phyloP scores from a whole-genome alignment of 2,329 filamentous ascomycete species.

The Colletotrichum sansevieriae region DNA sequence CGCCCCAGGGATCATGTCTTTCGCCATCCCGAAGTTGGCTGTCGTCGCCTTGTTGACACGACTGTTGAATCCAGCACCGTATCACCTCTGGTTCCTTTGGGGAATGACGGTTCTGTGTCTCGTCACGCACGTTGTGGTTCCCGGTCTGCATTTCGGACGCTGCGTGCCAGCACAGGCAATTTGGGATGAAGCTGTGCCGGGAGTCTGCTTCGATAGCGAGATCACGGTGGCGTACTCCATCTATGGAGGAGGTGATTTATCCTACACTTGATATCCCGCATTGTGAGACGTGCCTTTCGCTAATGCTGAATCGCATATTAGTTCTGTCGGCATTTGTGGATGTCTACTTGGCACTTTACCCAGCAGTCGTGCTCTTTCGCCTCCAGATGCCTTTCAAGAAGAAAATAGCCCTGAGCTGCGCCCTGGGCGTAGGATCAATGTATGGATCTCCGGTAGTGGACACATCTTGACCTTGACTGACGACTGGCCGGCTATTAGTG shows the following conservation, averaged over 20 bases:
- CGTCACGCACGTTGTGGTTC: slow-evolving; percentile 52
- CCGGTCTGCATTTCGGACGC: slow-evolving; percentile 54
- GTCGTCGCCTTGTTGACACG: slow-evolving; percentile 54
- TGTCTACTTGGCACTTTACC: slow-evolving; percentile 58
- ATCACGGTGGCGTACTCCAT: slow-evolving; percentile 52
- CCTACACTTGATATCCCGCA: background rate
- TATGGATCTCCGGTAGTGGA: slow-evolving; percentile 37
- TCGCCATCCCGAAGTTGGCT: slow-evolving; percentile 57
- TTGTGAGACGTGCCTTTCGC: background rate
- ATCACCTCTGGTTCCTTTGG: slow-evolving; percentile 54
- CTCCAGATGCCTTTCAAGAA: slow-evolving; percentile 56
- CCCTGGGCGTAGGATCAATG: slow-evolving; percentile 56
- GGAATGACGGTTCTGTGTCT: slow-evolving; percentile 49
- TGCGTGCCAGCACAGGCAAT: slow-evolving; percentile 54
- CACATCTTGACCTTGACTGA: no score
- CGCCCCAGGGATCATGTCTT: slow-evolving; percentile 53
- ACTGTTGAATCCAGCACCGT: slow-evolving; percentile 52
- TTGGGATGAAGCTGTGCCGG: slow-evolving; percentile 54
- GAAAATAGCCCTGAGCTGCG: slow-evolving; percentile 54
- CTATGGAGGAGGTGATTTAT: background rate
- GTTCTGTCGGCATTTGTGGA: slow-evolving; percentile 53
- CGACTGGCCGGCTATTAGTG: slow-evolving; percentile 15
- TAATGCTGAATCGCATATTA: slow-evolving; percentile 31
- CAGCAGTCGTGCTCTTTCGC: slow-evolving; percentile 51
- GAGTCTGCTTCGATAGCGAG: slow-evolving; percentile 51